A percentile compares a stretch with the other conserved stretches of the same genome.
Evolutionary conservation across 2,329 filamentous ascomycete species (phyloP).

Genomic region (Penicillium brevicompactum): DNA sequence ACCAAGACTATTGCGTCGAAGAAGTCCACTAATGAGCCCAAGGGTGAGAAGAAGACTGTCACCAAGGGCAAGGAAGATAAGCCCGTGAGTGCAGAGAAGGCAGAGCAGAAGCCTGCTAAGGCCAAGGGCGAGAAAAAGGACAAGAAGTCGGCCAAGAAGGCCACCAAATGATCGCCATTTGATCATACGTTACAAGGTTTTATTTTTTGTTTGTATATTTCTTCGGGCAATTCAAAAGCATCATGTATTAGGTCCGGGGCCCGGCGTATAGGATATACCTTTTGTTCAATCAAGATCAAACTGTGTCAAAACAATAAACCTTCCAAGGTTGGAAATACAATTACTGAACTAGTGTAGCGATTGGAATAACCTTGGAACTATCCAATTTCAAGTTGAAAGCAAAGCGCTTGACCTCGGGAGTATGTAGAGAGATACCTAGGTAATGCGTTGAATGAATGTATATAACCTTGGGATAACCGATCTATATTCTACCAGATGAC

Average conservation of each 20-base stretch:
- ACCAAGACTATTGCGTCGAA: conserved; percentile 12
- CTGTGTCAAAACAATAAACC: conserved; percentile 7
- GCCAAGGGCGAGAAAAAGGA: conserved; percentile 28
- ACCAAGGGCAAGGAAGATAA: conserved; percentile 18
- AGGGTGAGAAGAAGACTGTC: conserved; percentile 18
- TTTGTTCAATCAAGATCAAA: conserved; percentile 21
- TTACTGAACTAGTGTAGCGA: too few relatives aligned
- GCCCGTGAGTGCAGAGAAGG: conserved; percentile 15
- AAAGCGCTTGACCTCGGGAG: too few relatives aligned
- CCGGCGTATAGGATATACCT: conserved; percentile 31
- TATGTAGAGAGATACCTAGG: too few relatives aligned
- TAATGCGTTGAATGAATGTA: too few relatives aligned
- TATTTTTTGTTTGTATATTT: conserved; percentile 25
- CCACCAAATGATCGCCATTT: conserved; percentile 28
- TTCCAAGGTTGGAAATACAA: too few relatives aligned
- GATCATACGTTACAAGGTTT: conserved; percentile 7
- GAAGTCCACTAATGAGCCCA: conserved; percentile 12
- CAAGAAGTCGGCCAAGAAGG: conserved; percentile 30
- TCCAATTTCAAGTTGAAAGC: too few relatives aligned
- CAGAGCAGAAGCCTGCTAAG: conserved; percentile 20
- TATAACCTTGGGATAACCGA: not conserved
- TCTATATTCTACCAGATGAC: conserved; percentile 10
- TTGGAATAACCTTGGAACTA: too few relatives aligned
- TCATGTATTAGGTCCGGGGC: conserved; percentile 23
- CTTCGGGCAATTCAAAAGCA: conserved; percentile 27